Evolutionary conservation across 768 basidiomycete species (phyloP), one percentile per base, ranked within the genome.

Genomic region (Dioszegia hungarica): DNA sequence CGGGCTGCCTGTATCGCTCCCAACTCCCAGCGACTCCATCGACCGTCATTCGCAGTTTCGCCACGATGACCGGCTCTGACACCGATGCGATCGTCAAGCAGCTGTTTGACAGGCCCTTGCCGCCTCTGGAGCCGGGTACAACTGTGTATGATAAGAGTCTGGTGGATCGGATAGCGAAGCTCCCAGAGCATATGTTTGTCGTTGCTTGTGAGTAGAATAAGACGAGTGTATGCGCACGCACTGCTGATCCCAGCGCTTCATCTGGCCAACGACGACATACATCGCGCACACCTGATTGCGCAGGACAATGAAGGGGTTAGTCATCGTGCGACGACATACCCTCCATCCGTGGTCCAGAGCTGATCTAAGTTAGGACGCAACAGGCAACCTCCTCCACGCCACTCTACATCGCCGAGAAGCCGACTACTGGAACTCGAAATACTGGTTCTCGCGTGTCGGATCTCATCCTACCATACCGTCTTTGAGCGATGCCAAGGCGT

Each of bases 361-460:
- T 47, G 38, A 46, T 34, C 5, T 50, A 40, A 34, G 33, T 47
- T 37, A 67, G 66, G 69, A 75, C 46, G 50, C 62, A 9, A 75
- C 71, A 5, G 73, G 65, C 2, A 64, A 75, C 47, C 37, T 73
- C 50, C 60, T 75, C 33, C 73, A 75, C 57, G 73, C 73, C 14
- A 72, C 63, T 5, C 44, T 75, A 22, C 73, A 75, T 44, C 57
- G 73, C 5, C 41, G 73, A 28, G 73, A 75, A 57, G 73, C 67
- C 19, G 73, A 75, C 51, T 75, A 73, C 57, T 70, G 71, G 71
- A 75, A 75, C 54, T 72, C 68, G 27, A 75, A 75, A 51, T 75
- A 72, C 56, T 75, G 73, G 73, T 69, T 56, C 57, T 66, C 68
- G 1, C 65, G 64, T 15, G 63, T 72, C 54, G 28, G 45, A 1